These are phyloP conservation scores for Bipolaris oryzae DNA, from an alignment of 2,329 filamentous ascomycete species.

Conservation along the genomic window DNA sequence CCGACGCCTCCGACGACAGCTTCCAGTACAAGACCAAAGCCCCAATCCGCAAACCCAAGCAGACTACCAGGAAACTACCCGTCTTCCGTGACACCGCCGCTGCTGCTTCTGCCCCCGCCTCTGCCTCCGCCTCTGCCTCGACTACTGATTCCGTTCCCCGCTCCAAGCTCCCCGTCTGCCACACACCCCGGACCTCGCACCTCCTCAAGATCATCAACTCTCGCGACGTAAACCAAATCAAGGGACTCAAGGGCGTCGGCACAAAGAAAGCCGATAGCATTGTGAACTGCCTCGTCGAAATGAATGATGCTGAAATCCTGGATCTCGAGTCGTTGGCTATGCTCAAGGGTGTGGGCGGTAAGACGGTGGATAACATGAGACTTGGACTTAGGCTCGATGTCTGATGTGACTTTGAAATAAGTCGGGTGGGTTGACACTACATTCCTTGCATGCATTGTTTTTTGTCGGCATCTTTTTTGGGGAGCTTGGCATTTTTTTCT, in stretches of 20 bases:
- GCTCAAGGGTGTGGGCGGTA: conserved; percentile 57
- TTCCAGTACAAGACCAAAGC: conserved; percentile 44
- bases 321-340: conserved; percentile 53
- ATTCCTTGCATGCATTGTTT: too few species aligned
- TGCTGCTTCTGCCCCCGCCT: neutral
- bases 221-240: conserved; percentile 69
- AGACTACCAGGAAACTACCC: conserved; percentile 42
- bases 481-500: neutral
- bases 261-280: conserved; percentile 70
- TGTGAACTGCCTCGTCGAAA: conserved; percentile 55
- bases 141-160: neutral
- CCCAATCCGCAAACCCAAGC: conserved; percentile 40
- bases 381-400: conserved; percentile 40
- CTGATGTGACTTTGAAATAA: conserved; percentile 34
- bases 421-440: neutral
- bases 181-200: conserved; percentile 65
- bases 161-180: conserved; percentile 21
- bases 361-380: conserved; percentile 60
- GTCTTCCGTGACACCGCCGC: conserved; percentile 45
- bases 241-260: conserved; percentile 71
- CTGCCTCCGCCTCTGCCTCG: neutral
- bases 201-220: conserved; percentile 76
- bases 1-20: conserved; percentile 47
- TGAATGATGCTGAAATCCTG: conserved; percentile 51
- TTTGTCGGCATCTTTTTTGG: too few species aligned